Conservation (phyloP, 1,284 basidiomycete genomes). For the Papiliotrema terrestris region DNA sequence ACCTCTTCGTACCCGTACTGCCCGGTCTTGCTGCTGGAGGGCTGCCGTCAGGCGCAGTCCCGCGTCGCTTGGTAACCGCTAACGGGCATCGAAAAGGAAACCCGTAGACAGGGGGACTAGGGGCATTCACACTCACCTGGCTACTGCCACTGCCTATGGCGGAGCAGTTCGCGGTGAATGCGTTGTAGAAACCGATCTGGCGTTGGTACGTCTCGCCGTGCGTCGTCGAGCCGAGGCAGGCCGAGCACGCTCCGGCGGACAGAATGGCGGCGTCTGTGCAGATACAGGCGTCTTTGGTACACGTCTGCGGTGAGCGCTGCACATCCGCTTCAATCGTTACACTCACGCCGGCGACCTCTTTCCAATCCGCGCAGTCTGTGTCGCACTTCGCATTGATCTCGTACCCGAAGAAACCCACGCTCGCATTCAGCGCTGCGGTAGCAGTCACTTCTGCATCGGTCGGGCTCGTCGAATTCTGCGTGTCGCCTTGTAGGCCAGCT, state of each 20-base stretch:
- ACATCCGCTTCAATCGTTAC: not conserved
- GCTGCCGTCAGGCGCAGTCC: too few species aligned
- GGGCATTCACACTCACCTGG: not conserved
- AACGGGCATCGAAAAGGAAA: too few species aligned
- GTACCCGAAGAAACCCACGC: conserved; percentile 9
- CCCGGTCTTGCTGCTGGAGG: too few species aligned
- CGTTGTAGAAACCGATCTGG: conserved; percentile 1
- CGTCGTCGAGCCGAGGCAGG: conserved; percentile 13
- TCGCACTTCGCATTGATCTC: conserved; percentile 7
- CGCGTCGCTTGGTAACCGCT: too few species aligned
- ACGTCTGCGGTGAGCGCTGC: conserved; percentile 10
- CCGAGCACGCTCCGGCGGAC: conserved; percentile 14
- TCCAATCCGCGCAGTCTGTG: conserved; percentile 9
- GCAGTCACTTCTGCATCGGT: not conserved
- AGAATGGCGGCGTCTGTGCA: conserved; percentile 15
- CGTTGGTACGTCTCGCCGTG: conserved; percentile 1
- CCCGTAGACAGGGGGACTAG: not conserved
- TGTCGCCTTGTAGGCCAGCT: too few species aligned
- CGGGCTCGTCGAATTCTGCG: too few species aligned
- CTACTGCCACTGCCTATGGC: not conserved
- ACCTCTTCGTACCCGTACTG: too few species aligned
- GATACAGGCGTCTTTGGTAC: conserved; percentile 21
- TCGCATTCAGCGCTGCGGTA: conserved; percentile 5
- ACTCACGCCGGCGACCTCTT: conserved; percentile 14
- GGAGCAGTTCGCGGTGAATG: conserved; percentile 13